These are phyloP conservation scores for Picea abies DNA, from an alignment of 83 land plant species.

Conservation along the genomic window DNA sequence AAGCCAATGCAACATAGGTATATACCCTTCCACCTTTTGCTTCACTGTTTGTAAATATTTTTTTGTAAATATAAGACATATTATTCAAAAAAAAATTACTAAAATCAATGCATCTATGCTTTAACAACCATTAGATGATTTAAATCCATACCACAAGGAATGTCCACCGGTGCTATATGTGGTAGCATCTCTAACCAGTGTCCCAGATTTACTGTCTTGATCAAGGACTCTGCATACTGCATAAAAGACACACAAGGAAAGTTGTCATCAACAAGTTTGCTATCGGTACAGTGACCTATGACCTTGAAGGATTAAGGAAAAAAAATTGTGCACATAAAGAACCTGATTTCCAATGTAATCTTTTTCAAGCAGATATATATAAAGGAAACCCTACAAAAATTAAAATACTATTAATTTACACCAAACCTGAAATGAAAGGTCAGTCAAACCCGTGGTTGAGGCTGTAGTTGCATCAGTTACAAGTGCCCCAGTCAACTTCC, in stretches of 20 bases:
- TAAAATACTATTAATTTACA: background rate
- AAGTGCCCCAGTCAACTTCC: slow-evolving; percentile 42
- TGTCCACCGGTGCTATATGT: slow-evolving; percentile 23
- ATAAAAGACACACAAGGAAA: background rate
- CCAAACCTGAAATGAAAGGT: slow-evolving; percentile 34
- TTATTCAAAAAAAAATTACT: background rate
- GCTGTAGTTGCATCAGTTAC: slow-evolving; percentile 51
- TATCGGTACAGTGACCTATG: too few species aligned
- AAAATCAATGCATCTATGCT: background rate
- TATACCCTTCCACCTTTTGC: too few species aligned
- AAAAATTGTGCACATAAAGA: background rate
- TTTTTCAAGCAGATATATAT: background rate
- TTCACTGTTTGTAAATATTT: too few species aligned
- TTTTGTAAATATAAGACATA: too few species aligned
- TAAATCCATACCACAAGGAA: slow-evolving; percentile 36
- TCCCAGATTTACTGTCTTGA: slow-evolving; percentile 32
- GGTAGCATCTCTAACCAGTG: slow-evolving; percentile 48
- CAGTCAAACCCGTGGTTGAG: slow-evolving; percentile 45
- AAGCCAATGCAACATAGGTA: too few species aligned
- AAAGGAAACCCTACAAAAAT: background rate
- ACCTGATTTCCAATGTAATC: background rate
- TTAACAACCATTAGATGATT: background rate
- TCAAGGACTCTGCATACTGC: slow-evolving; percentile 37
- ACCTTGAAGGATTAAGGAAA: too few species aligned
- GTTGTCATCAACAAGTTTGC: too few species aligned